Evolutionary conservation across 768 basidiomycete genomes (phyloP).

Genomic region (Tremella mesenterica): DNA sequence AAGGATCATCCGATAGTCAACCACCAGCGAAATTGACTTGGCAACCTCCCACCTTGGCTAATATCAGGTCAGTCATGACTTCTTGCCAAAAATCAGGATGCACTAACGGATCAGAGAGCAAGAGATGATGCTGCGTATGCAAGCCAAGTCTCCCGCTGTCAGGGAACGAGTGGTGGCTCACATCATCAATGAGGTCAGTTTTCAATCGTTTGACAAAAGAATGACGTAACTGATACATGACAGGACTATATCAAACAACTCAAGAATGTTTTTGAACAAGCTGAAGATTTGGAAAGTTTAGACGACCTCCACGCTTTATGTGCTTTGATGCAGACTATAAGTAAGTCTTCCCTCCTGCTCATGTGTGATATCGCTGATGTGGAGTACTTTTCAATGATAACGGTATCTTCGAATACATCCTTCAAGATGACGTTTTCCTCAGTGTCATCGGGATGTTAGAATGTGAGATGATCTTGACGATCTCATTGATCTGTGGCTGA

Average conservation of each 20-base stretch:
- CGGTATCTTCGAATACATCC: constrained; percentile 83
- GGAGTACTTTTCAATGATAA: constrained; percentile 92
- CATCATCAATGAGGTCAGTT: constrained; percentile 68
- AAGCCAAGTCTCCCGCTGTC: constrained; percentile 61
- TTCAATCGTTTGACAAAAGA: background rate
- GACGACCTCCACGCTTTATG: constrained; percentile 84
- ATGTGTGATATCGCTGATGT: background rate
- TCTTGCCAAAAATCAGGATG: background rate
- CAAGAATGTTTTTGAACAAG: constrained; percentile 71
- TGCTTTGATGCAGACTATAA: constrained; percentile 84
- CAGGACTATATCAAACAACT: constrained; percentile 82
- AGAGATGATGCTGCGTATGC: constrained; percentile 36
- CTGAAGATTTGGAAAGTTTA: constrained; percentile 86
- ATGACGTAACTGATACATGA: background rate
- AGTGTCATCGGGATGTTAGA: constrained; percentile 94
- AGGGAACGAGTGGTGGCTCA: constrained; percentile 84
- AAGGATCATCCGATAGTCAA: background rate
- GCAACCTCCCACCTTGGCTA: constrained; percentile 29
- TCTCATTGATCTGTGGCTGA: no score
- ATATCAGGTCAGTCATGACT: constrained; percentile 26
- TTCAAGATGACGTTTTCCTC: constrained; percentile 84
- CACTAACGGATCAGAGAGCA: constrained; percentile 27
- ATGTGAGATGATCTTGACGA: constrained; percentile 53
- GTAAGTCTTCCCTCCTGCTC: constrained; percentile 50
- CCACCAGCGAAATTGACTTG: constrained; percentile 11